A percentile compares a stretch with the other conserved stretches of the same genome.
Evolutionary conservation across 2,329 filamentous ascomycete genomes (phyloP).

Genomic region (Fusarium oligoseptatum): DNA sequence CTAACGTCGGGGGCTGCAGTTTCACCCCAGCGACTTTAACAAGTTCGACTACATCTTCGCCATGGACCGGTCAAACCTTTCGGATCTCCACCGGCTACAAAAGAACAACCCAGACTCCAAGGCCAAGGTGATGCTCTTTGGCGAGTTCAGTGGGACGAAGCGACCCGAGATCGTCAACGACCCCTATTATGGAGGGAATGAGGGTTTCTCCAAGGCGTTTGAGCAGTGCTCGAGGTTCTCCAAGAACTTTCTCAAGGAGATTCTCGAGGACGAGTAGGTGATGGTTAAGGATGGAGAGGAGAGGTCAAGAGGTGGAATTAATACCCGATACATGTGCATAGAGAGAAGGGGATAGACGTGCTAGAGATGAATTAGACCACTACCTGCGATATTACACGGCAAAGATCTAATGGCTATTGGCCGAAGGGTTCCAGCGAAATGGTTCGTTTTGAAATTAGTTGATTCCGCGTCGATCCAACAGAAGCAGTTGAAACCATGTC

Average conservation of each 20-base stretch:
- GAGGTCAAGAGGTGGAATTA: slow-evolving; percentile 28
- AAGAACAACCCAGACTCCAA: slow-evolving; percentile 69
- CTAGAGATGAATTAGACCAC: slow-evolving; percentile 4
- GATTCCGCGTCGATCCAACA: slow-evolving; percentile 32
- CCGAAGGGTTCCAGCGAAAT: slow-evolving; percentile 8
- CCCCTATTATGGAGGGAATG: slow-evolving; percentile 90
- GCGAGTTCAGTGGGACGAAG: slow-evolving; percentile 77
- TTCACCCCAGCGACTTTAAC: slow-evolving; percentile 78
- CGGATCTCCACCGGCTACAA: slow-evolving; percentile 74
- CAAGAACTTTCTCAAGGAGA: slow-evolving; percentile 77
- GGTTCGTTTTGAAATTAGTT: slow-evolving; percentile 20
- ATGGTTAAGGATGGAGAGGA: neutral
- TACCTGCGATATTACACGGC: neutral
- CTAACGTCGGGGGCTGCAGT: slow-evolving; percentile 50
- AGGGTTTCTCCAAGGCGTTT: slow-evolving; percentile 88
- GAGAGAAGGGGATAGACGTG: slow-evolving; percentile 7
- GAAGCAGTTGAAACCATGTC: slow-evolving; percentile 18
- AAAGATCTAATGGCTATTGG: slow-evolving; percentile 25
- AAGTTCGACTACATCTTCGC: slow-evolving; percentile 94
- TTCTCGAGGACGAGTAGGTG: slow-evolving; percentile 48
- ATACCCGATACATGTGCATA: slow-evolving; percentile 45
- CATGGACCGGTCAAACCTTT: slow-evolving; percentile 90
- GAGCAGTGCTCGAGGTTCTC: slow-evolving; percentile 85
- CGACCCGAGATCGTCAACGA: slow-evolving; percentile 82
- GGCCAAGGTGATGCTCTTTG: slow-evolving; percentile 84